Evolutionary conservation across 2,329 filamentous ascomycete genomes (phyloP).

Genomic region (Fusarium sp.): DNA sequence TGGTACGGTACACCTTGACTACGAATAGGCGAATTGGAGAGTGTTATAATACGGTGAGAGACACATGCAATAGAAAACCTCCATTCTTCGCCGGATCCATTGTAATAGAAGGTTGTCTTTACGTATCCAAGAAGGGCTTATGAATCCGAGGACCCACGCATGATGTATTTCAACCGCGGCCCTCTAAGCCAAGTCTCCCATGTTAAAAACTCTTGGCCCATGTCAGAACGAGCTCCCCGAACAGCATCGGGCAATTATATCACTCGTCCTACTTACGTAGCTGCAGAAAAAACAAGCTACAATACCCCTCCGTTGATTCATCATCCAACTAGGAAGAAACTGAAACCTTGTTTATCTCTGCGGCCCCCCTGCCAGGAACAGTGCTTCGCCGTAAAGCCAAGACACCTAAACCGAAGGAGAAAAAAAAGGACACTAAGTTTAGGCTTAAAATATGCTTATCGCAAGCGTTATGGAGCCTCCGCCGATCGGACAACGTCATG

Average conservation of each 20-base stretch:
- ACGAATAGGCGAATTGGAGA: too few relatives aligned
- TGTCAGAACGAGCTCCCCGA: conserved; percentile 5
- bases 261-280: background rate
- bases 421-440: conserved; percentile 14
- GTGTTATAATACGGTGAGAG: background rate
- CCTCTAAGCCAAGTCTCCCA: background rate
- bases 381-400: background rate
- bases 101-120: background rate
- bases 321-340: background rate
- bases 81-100: too few relatives aligned
- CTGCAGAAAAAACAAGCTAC: conserved; percentile 14
- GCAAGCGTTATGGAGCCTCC: conserved; percentile 10
- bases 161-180: conserved; percentile 25
- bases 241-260: background rate
- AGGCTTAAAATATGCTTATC: conserved; percentile 44
- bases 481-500: conserved; percentile 40
- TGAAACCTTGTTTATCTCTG: background rate
- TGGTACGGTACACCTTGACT: too few relatives aligned
- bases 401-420: background rate
- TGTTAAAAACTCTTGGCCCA: conserved; percentile 20
- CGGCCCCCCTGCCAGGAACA: background rate
- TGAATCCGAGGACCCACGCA: background rate
- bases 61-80: background rate
- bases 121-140: background rate
- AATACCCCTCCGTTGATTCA: background rate